Conservation (phyloP, 768 basidiomycete species). For the Suillus brevipes region DNA sequence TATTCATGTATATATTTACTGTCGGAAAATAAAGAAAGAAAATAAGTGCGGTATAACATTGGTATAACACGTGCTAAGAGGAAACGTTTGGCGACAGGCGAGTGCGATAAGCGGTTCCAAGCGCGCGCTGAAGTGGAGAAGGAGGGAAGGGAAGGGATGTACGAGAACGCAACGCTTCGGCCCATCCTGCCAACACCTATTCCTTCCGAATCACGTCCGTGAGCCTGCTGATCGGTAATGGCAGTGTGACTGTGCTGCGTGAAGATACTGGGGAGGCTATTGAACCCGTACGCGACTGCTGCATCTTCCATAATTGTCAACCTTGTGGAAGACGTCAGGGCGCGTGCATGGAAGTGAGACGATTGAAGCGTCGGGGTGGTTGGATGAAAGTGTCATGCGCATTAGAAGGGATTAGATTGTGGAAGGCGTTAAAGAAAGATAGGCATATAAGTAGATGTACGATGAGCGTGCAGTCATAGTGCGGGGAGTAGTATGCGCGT, state of each 20-base stretch:
- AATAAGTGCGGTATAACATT: no score
- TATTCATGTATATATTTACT: no score
- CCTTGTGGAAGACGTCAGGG: conserved; percentile 97
- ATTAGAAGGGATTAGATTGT: conserved; percentile 73
- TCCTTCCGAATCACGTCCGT: conserved; percentile 86
- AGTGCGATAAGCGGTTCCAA: no score
- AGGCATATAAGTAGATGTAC: conserved; percentile 96
- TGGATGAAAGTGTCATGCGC: conserved; percentile 78
- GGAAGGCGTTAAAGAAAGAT: conserved; percentile 64
- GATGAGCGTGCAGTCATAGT: conserved; percentile 77
- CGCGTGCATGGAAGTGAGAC: conserved; percentile 89
- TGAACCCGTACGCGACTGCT: conserved; percentile 97
- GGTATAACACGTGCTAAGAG: no score
- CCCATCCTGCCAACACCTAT: conserved; percentile 95
- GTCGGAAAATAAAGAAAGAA: no score
- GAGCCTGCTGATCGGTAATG: conserved; percentile 84
- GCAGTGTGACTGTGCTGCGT: conserved; percentile 94
- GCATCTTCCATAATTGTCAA: conserved; percentile 97
- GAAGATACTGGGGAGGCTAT: conserved; percentile 91
- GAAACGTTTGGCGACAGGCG: no score
- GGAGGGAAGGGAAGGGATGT: conserved; percentile 26
- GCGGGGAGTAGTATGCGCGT: conserved; percentile 70
- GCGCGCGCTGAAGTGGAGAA: no score
- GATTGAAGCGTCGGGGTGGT: conserved; percentile 63
- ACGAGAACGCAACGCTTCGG: conserved; percentile 93